These are phyloP conservation scores for Colletotrichum sp. DNA, from an alignment of 2,329 filamentous ascomycete species.

Conservation along the genomic window DNA sequence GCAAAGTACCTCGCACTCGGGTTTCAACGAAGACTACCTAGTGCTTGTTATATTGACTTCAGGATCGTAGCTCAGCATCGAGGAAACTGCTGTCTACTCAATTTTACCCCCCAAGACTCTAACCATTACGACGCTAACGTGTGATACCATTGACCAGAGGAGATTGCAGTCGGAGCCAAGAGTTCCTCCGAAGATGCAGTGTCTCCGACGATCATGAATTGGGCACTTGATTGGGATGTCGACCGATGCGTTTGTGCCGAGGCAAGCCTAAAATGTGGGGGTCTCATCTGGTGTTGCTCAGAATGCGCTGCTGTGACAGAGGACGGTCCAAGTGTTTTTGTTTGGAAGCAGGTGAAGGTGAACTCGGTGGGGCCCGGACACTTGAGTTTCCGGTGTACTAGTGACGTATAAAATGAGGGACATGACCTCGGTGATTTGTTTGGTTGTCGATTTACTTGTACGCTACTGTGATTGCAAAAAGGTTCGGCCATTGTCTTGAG, in stretches of 20 bases:
- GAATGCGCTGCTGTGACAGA: background rate
- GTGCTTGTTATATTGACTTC: background rate
- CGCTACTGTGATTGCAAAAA: background rate
- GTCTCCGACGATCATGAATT: background rate
- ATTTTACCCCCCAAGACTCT: background rate
- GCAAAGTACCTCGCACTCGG: background rate
- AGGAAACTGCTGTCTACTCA: background rate
- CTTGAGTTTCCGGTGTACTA: conserved; percentile 9
- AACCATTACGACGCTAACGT: background rate
- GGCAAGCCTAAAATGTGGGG: conserved; percentile 15
- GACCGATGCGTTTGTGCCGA: background rate
- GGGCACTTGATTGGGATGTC: background rate
- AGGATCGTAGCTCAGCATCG: background rate
- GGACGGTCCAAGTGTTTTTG: background rate
- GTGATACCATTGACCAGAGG: background rate
- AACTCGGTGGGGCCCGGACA: conserved; percentile 11
- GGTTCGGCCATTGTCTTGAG: background rate
- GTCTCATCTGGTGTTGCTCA: background rate
- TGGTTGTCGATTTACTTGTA: rapidly evolving
- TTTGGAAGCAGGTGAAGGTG: background rate
- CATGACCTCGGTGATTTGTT: background rate
- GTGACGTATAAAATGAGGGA: conserved; percentile 15
- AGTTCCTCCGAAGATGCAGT: background rate
- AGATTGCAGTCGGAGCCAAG: background rate
- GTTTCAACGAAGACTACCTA: background rate